Base-by-base conservation (phyloP, 257 asterid genomes). In the Nicotiana sylvestris region DNA sequence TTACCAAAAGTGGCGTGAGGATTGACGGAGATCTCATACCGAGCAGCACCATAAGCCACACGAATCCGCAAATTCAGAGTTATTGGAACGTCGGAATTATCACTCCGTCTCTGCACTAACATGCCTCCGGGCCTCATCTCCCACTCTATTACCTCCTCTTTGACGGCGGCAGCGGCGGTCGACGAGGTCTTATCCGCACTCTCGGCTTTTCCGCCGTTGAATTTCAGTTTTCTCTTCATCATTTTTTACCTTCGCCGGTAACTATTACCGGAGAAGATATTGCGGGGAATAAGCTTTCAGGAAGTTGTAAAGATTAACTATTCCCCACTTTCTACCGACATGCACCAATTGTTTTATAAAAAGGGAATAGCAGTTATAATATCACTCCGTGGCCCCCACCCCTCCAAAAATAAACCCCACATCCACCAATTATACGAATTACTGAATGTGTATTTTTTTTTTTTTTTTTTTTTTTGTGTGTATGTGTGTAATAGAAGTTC, bases 121-220 rank as follows among this genome's bases (percentile, higher is more conserved):
- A 92, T 90, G 62, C 97, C 95, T 11, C 97, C 90, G 1, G 97
- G 97, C 27, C 95, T 86, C 92, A 86, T 83, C 86, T 92, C 97
- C 89, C 95, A 92, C 81, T 86, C 88, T 10, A 88, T 90, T n/a
- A 83, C 90, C 18, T 87, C 92, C 7, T 85, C 89, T 4, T 70
- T 53, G 16, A 72, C 56, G 51, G 62, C 80, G 4, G 86, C 60
- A n/a, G 81, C 83, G 33, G 90, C 30, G 51, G 87, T 49, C 56
- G 82, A 60, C 29, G 68, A 66, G 21, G 62, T 74, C 18, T 11
- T 37, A 17, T 21, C 91, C 6, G 78, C 84, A 2, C 76, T 70
- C 8, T 85, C 90, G 55, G 82, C 67, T 77, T 85, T 81, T 77
- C 83, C 80, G 4, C 43, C 64, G 6, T 68, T 86, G 80, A 90